Base-by-base conservation (phyloP, 2,329 filamentous ascomycete species). In the Pseudogymnoascus sp. region DNA sequence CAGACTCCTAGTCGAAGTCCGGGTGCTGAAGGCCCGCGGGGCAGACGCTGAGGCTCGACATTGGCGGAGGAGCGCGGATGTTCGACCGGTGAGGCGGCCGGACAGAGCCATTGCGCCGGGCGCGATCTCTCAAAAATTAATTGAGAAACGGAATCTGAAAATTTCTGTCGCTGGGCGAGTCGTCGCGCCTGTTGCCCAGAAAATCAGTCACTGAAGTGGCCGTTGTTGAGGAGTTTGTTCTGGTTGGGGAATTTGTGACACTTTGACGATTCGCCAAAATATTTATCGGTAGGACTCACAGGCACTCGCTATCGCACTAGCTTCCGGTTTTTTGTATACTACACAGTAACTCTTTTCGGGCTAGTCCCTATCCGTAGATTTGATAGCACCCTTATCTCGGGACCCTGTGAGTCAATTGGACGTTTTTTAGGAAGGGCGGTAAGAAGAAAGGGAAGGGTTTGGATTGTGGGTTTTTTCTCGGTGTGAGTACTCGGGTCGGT, bases 51-150 rank as follows among this genome's bases (percentile, higher is more conserved):
- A 66, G 62, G 65, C 62, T 62, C 70, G 67, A 62, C 67, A 65
- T 65, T 73, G 70, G 64, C 72, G 72, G 61, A 73, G 67, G 64
- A 74, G 69, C 44, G 66, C 69, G 65, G 67, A 69, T 61, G 72
- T 65, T 47, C 73, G 68, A 63, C 67, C 67, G 64, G 70, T 70
- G 40, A 73, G 62, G 16, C 72, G 72, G 62, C 63, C 68, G 44
- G 70, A 70, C 63, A 73, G 68, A 67, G 72, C 72, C 73, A 74
- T 74, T 69, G 67, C 66, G 65, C 50, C 62, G 63, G 61, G 53
- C 61, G 40, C 53, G 47, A 61, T 42, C 62, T 68, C 68, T 29
- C 31, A 61, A 61, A 63, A 35, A 13, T 56, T 56, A 56, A 56
- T 56, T 33, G 29, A 56, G 10, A 33, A 56, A 33, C 50, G 50